A percentile compares a stretch with the other conserved stretches of the same genome.
These are phyloP conservation scores for Backusella macrospora DNA, from an alignment of 192 early-diverging fungal species.

Conservation along the genomic window DNA sequence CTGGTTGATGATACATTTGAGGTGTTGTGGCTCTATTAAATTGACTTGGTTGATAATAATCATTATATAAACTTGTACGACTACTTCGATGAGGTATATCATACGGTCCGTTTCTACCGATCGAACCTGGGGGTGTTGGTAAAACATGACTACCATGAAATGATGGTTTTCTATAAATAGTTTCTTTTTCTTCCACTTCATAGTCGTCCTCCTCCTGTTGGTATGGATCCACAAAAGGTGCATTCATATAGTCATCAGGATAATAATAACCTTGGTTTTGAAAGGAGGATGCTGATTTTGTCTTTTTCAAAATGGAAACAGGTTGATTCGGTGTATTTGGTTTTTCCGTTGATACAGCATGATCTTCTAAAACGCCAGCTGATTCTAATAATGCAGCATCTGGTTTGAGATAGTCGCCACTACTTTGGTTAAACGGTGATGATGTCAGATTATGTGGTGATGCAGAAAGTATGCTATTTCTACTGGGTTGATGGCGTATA, in stretches of 20 bases:
- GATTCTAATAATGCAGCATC: background rate
- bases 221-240: background rate
- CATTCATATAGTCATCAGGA: background rate
- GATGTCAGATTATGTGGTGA: background rate
- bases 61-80: background rate
- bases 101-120: background rate
- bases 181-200: background rate
- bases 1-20: background rate
- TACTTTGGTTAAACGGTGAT: background rate
- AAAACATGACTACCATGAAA: too few relatives aligned
- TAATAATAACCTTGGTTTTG: background rate
- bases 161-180: background rate
- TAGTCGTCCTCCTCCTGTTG: background rate
- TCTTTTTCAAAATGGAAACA: slow-evolving; percentile 22
- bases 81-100: background rate
- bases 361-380: background rate
- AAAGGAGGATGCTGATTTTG: background rate
- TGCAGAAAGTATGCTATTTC: background rate
- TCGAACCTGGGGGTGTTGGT: too few relatives aligned
- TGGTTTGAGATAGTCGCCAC: background rate
- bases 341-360: background rate
- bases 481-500: background rate
- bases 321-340: slow-evolving; percentile 12
- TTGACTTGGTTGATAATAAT: background rate
- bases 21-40: background rate